phyloP scores from a whole-genome alignment of 805 yeast species.

The Danielozyma ontarioensis region DNA sequence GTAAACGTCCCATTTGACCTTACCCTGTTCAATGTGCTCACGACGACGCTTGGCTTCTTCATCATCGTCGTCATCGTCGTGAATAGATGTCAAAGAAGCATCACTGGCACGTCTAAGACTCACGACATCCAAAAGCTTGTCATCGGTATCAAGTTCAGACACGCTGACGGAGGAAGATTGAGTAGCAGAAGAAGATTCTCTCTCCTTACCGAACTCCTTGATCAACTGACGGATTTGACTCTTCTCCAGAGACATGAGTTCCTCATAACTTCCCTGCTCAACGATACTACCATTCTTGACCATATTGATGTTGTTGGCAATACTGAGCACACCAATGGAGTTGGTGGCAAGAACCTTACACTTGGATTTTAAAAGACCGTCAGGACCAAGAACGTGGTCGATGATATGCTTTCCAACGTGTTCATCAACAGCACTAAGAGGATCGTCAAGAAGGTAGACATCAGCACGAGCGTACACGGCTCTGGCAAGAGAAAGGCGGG shows the following conservation, averaged over 20 bases:
- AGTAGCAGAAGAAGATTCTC: slow-evolving; percentile 11
- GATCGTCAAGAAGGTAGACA: slow-evolving; percentile 84
- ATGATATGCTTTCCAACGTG: slow-evolving; percentile 89
- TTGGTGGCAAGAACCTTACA: slow-evolving; percentile 82
- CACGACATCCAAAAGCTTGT: slow-evolving; percentile 22
- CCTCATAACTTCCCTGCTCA: slow-evolving; percentile 61
- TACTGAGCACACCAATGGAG: slow-evolving; percentile 72
- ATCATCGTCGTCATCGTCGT: slow-evolving; percentile 31
- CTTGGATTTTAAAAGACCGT: slow-evolving; percentile 70
- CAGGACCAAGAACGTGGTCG: slow-evolving; percentile 74
- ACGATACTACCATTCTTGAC: slow-evolving; percentile 62
- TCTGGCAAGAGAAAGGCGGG: slow-evolving; percentile 88
- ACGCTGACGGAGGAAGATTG: neutral
- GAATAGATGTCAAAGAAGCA: slow-evolving; percentile 36
- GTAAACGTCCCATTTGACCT: slow-evolving; percentile 86
- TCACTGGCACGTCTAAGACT: slow-evolving; percentile 61
- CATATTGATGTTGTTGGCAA: slow-evolving; percentile 67
- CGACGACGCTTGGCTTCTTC: slow-evolving; percentile 41
- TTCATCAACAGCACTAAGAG: slow-evolving; percentile 94
- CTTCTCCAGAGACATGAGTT: slow-evolving; percentile 40
- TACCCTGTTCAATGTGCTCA: slow-evolving; percentile 89
- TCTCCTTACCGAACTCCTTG: slow-evolving; percentile 55
- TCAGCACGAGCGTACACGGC: slow-evolving; percentile 96
- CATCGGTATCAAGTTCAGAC: slow-evolving; percentile 18
- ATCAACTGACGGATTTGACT: slow-evolving; percentile 53